A percentile compares a stretch with the other conserved stretches of the same genome.
Conservation (phyloP, 1,284 basidiomycete species). For the Boletus semigastroideus region DNA sequence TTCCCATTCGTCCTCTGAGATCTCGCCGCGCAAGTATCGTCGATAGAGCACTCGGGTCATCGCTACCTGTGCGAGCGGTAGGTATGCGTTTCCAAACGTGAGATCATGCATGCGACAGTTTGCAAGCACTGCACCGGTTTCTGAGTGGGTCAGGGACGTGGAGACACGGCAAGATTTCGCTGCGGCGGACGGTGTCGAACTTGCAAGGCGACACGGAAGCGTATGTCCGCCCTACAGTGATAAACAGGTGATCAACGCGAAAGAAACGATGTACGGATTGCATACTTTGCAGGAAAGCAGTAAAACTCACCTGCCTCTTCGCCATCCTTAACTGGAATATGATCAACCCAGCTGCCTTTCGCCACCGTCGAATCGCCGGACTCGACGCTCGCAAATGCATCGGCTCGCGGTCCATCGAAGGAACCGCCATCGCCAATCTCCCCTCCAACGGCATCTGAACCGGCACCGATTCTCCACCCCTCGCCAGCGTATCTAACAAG, state of each 20-base stretch:
- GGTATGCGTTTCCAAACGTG: slow-evolving; percentile 50
- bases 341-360: slow-evolving; percentile 42
- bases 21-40: slow-evolving; percentile 46
- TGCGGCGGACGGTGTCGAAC: slow-evolving; percentile 37
- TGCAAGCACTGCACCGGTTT: slow-evolving; percentile 31
- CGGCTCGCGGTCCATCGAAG: slow-evolving; percentile 40
- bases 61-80: slow-evolving; percentile 54
- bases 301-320: slow-evolving; percentile 33
- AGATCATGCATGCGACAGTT: slow-evolving; percentile 43
- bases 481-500: slow-evolving; percentile 46
- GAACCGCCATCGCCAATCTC: slow-evolving; percentile 41
- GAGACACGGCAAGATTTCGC: slow-evolving; percentile 34
- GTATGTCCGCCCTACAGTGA: slow-evolving; percentile 54
- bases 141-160: slow-evolving; percentile 28
- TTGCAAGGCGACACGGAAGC: slow-evolving; percentile 44
- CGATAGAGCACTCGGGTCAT: slow-evolving; percentile 51
- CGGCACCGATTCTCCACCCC: slow-evolving; percentile 7
- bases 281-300: no score
- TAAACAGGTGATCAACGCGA: no score
- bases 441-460: slow-evolving; percentile 32
- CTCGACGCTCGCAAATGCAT: slow-evolving; percentile 27
- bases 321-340: slow-evolving; percentile 35
- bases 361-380: slow-evolving; percentile 45
- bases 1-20: slow-evolving; percentile 49
- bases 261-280: no score